These are phyloP conservation scores for Coprinopsis marcescibilis DNA, from an alignment of 768 basidiomycete genomes.

Conservation along the genomic window DNA sequence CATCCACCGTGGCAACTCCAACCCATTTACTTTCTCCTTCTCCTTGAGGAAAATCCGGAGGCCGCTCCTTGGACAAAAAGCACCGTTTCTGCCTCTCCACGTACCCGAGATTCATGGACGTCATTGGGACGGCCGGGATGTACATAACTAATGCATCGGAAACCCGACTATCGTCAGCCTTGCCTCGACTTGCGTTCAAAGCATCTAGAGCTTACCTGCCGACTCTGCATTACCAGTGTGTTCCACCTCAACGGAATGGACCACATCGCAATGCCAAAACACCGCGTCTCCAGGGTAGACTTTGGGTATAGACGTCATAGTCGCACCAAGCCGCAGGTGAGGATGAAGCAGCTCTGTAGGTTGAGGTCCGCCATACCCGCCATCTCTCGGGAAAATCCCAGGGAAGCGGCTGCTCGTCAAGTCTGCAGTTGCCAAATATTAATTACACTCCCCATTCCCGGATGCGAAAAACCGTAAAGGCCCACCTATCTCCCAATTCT, in stretches of 20 bases:
- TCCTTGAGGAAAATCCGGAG: conserved; percentile 65
- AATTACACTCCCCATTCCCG: conserved; percentile 1
- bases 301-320: conserved; percentile 66
- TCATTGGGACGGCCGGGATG: conserved; percentile 67
- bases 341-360: conserved; percentile 58
- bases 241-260: conserved; percentile 44
- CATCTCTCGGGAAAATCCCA: conserved; percentile 37
- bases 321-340: conserved; percentile 54
- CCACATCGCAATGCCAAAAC: conserved; percentile 67
- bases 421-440: conserved; percentile 27
- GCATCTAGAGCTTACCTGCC: conserved; percentile 42
- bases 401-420: conserved; percentile 44
- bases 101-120: conserved; percentile 56
- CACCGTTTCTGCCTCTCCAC: conserved; percentile 54
- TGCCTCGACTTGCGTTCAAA: background rate
- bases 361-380: conserved; percentile 36
- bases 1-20: conserved; percentile 30
- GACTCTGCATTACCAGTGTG: conserved; percentile 53
- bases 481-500: conserved; percentile 51
- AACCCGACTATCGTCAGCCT: background rate
- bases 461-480: background rate
- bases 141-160: conserved; percentile 55
- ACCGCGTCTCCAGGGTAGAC: conserved; percentile 75
- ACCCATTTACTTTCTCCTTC: conserved; percentile 29
- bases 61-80: conserved; percentile 55